Percentiles rank a stretch among this genome's conserved stretches.
Evolutionary conservation across 495 filamentous ascomycete genomes (phyloP).

Genomic region (Aspergillus coremiiformis): DNA sequence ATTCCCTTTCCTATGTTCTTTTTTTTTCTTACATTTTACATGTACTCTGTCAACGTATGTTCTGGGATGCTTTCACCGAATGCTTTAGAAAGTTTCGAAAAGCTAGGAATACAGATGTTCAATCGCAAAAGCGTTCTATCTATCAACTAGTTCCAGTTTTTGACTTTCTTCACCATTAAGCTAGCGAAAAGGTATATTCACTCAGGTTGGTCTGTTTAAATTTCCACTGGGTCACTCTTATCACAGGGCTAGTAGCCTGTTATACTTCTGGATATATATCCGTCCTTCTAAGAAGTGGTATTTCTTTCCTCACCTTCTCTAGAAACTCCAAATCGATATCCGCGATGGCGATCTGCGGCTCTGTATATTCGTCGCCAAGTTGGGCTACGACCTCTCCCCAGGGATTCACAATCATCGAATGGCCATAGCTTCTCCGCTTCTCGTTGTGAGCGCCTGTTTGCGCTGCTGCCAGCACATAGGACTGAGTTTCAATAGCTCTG

Average conservation of each 20-base stretch:
- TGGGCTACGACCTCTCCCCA: constrained; percentile 74
- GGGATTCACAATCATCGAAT: constrained; percentile 79
- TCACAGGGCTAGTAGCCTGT: background rate
- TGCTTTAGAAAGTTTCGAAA: constrained; percentile 22
- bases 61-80: constrained; percentile 22
- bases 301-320: constrained; percentile 48
- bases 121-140: background rate
- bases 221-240: background rate
- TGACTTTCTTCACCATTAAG: background rate
- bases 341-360: constrained; percentile 46
- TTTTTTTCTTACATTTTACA: constrained; percentile 21
- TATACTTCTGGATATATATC: constrained; percentile 58
- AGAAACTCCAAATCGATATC: constrained; percentile 46
- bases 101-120: constrained; percentile 9
- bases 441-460: constrained; percentile 76
- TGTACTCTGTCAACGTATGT: constrained; percentile 34
- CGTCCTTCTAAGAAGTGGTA: constrained; percentile 56
- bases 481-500: constrained; percentile 83
- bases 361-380: constrained; percentile 44
- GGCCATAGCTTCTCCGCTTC: constrained; percentile 75
- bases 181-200: background rate
- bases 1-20: constrained; percentile 27
- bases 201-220: background rate
- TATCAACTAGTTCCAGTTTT: background rate
- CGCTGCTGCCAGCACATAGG: constrained; percentile 81